Evolutionary conservation across 805 yeast genomes (phyloP).

Genomic region (Zygosaccharomyces pseudorouxii): DNA sequence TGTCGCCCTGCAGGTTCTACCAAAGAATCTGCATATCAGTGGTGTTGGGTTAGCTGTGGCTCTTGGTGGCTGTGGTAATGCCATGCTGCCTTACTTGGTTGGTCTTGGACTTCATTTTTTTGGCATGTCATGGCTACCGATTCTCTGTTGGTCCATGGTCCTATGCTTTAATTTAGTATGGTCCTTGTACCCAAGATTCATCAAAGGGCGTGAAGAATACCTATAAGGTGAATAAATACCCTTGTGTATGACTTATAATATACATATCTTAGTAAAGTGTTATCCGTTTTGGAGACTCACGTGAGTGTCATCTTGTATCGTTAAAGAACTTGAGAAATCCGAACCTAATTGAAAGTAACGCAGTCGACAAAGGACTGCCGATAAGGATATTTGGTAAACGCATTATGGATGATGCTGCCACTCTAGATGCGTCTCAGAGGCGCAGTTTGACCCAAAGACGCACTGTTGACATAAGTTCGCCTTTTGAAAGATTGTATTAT

Average conservation of each 20-base stretch:
- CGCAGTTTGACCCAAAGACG: conserved; percentile 32
- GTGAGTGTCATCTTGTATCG: not conserved
- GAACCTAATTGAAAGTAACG: not conserved
- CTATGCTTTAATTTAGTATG: conserved; percentile 23
- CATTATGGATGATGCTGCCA: conserved; percentile 11
- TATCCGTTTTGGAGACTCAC: not conserved
- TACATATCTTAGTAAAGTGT: not conserved
- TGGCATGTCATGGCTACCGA: conserved; percentile 29
- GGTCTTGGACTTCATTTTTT: conserved; percentile 41
- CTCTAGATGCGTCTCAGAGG: conserved; percentile 20
- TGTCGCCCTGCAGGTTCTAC: conserved; percentile 57
- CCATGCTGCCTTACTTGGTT: conserved; percentile 60
- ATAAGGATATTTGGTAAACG: not conserved
- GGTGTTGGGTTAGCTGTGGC: conserved; percentile 77
- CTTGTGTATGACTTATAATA: not conserved
- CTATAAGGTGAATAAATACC: conserved; percentile 10
- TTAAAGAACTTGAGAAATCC: not conserved
- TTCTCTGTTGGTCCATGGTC: conserved; percentile 26
- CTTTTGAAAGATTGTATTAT: conserved; percentile 28
- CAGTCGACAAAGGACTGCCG: not conserved
- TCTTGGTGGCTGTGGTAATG: conserved; percentile 81
- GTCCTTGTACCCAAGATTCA: conserved; percentile 28
- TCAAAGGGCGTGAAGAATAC: conserved; percentile 21
- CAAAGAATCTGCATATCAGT: conserved; percentile 52
- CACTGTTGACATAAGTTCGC: conserved; percentile 33